Evolutionary conservation across 495 filamentous ascomycete genomes (phyloP), one percentile per base, ranked within the genome.

Genomic region (Saxophila tyrrhenica): DNA sequence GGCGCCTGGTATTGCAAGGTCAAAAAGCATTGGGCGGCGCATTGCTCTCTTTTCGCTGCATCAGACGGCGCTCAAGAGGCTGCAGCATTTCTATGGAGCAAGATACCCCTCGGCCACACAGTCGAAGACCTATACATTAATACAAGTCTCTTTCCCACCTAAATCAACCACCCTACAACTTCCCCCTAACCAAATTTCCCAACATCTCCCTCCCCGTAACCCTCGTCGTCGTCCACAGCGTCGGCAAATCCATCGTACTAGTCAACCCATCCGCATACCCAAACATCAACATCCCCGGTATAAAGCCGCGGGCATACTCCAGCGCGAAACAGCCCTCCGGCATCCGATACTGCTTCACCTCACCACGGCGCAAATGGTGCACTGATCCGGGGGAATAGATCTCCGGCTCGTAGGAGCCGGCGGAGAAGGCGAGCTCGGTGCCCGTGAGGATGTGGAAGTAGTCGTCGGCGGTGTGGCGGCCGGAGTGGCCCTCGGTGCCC

Each of bases 401-500:
- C 69, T 88, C 84, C 50, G 83, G 76, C 66, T 79, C 75, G 72
- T 79, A 87, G 58, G 73, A 62, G 52, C 85, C 85, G 11, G 86
- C 81, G 2, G 76, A 73, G 74, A 84, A 84, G 51, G 87, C 84
- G 41, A 77, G 70, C 68, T 94, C 82, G 50, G 79, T 80, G 55
- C 87, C 87, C 21, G 71, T 67, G 25, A 94, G 76, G 75, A 94
- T 92, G 74, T 89, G 80, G 78, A 94, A 94, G 78, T 89, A 94
- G 73, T 94, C 87, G 70, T 94, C 86, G 3, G 87, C 86, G 25
- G 87, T 88, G 73, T 92, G 87, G 32, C 87, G 81, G 51, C 87
- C 87, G 13, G 82, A 79, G 75, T 94, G 87, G 51, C 87, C 87
- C 67, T 94, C 87, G 11, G 87, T 94, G 59, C 87, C 87, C 56